phyloP scores from a whole-genome alignment of 2,329 filamentous ascomycete species.

The Ramularia collo-cygni region DNA sequence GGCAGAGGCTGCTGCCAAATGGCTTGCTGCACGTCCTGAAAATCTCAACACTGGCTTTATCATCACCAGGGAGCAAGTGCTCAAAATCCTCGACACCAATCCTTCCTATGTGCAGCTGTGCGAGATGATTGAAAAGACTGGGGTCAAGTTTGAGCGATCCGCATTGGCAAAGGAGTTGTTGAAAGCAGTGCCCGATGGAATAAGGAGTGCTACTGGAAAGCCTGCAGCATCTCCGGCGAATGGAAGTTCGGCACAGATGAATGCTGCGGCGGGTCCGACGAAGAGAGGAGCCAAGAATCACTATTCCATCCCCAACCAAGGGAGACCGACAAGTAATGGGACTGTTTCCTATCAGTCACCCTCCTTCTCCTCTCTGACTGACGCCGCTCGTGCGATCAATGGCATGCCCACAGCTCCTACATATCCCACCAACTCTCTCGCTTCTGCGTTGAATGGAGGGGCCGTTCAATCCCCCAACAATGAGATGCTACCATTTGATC shows the following conservation, averaged over 20 bases:
- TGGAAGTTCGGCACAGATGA: slow-evolving; percentile 5
- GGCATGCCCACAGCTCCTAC: slow-evolving; percentile 11
- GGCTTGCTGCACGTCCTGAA: slow-evolving; percentile 37
- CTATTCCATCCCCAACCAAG: not conserved
- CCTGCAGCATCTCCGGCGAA: slow-evolving; percentile 2
- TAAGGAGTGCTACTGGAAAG: slow-evolving; percentile 20
- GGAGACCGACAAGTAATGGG: slow-evolving; percentile 5
- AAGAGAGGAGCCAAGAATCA: slow-evolving; percentile 11
- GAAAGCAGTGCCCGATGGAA: slow-evolving; percentile 36
- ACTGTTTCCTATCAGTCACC: slow-evolving; percentile 24
- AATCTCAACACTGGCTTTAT: slow-evolving; percentile 40
- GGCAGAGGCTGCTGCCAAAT: slow-evolving; percentile 44
- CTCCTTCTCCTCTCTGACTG: slow-evolving; percentile 20
- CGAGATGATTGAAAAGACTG: slow-evolving; percentile 44
- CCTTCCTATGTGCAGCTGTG: slow-evolving; percentile 52
- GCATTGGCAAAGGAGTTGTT: slow-evolving; percentile 48
- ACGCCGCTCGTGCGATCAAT: slow-evolving; percentile 21
- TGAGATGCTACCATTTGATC: slow-evolving; percentile 5
- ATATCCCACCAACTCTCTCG: slow-evolving; percentile 6
- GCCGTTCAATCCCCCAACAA: slow-evolving; percentile 1
- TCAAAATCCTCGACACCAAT: slow-evolving; percentile 45
- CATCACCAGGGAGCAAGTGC: slow-evolving; percentile 36
- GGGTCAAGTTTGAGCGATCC: slow-evolving; percentile 45
- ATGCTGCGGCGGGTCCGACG: slow-evolving; percentile 9
- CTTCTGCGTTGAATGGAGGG: slow-evolving; percentile 5